Conservation (phyloP, 2,329 filamentous ascomycete species). For the Fusarium setosum region DNA sequence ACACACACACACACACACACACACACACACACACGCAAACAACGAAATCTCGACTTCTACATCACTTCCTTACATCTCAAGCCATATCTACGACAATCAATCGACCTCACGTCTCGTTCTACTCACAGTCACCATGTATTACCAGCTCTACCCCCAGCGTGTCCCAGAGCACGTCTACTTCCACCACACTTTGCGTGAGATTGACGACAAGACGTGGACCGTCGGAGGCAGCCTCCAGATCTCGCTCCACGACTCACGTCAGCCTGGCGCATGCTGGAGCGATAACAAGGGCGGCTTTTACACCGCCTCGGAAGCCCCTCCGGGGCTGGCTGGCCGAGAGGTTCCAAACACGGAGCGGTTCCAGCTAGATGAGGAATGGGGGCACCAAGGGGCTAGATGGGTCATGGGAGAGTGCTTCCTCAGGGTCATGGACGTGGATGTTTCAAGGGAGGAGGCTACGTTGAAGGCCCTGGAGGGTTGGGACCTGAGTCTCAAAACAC, state of each 20-base stretch:
- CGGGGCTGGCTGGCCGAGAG: too few relatives aligned
- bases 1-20: too few relatives aligned
- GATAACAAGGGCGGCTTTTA: background rate
- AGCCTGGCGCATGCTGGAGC: background rate
- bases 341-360: too few relatives aligned
- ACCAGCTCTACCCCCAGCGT: background rate
- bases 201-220: background rate
- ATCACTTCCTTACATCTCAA: background rate
- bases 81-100: too few relatives aligned
- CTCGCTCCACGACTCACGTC: background rate
- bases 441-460: background rate
- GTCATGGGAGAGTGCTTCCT: background rate
- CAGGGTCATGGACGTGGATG: background rate
- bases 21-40: too few relatives aligned
- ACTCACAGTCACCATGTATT: background rate
- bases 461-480: background rate
- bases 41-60: too few relatives aligned
- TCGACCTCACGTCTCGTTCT: too few relatives aligned
- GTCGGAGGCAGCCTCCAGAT: background rate
- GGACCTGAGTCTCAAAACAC: background rate
- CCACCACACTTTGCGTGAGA: background rate
- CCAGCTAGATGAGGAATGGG: too few relatives aligned
- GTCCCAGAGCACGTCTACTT: background rate
- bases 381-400: background rate
- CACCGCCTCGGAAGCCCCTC: background rate